A percentile compares a stretch with the other conserved stretches of the same genome.
Evolutionary conservation across 441 rosid species (phyloP).

Genomic region (Gossypium davidsonii): DNA sequence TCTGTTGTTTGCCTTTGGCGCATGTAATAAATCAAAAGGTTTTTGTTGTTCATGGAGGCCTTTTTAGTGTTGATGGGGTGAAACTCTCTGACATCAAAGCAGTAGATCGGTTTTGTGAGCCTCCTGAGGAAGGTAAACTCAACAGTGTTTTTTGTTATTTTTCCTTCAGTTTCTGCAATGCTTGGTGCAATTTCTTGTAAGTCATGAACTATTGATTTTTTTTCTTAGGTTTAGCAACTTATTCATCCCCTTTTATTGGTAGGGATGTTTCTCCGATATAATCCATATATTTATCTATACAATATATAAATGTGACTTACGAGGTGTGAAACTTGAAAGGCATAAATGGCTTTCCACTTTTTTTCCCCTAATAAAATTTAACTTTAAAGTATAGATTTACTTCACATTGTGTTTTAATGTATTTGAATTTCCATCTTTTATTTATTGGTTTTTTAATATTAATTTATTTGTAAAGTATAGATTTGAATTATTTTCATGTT

Average conservation of each 20-base stretch:
- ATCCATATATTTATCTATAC: not conserved
- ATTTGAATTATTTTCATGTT: no score
- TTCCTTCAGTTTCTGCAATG: conserved; percentile 6
- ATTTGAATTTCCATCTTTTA: not conserved
- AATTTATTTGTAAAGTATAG: not conserved
- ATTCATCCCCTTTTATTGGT: not conserved
- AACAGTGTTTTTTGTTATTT: not conserved
- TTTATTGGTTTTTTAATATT: not conserved
- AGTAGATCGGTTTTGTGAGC: conserved; percentile 90
- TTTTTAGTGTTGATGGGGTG: conserved; percentile 92
- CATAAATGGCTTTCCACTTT: not conserved
- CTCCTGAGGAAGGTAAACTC: conserved; percentile 91
- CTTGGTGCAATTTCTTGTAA: not conserved
- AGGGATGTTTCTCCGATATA: not conserved
- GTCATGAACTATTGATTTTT: not conserved
- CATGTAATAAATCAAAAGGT: conserved; percentile 76
- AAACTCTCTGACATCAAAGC: conserved; percentile 81
- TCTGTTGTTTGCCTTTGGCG: conserved; percentile 91
- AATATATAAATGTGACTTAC: not conserved
- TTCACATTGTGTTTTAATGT: not conserved
- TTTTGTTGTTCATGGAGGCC: conserved; percentile 95
- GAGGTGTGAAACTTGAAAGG: not conserved
- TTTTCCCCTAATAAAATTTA: not conserved
- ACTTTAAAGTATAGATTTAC: not conserved
- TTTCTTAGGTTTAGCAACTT: not conserved